These are phyloP conservation scores for Leccinum broughii DNA, from an alignment of 768 basidiomycete genomes.

Conservation along the genomic window DNA sequence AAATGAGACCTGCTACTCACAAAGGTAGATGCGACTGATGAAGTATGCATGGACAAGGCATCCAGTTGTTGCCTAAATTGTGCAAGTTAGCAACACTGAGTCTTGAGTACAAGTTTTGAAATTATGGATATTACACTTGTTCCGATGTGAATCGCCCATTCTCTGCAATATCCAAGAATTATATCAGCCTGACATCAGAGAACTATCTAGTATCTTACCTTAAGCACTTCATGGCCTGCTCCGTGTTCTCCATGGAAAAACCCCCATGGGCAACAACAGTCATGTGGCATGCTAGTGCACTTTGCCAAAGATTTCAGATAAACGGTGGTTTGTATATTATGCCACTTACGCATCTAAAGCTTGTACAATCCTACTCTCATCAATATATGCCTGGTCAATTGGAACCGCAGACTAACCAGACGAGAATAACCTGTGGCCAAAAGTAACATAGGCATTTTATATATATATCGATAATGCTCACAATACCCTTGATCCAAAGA, in stretches of 20 bases:
- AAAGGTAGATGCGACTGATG: slow-evolving; percentile 22
- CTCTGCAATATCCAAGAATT: slow-evolving; percentile 9
- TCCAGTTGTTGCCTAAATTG: slow-evolving; percentile 15
- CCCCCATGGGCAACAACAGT: slow-evolving; percentile 6
- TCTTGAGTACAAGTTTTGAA: background rate
- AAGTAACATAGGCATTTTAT: background rate
- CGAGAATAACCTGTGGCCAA: slow-evolving; percentile 15
- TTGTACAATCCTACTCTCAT: slow-evolving; percentile 22
- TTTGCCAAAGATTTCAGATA: background rate
- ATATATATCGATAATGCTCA: slow-evolving; percentile 4
- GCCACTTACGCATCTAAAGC: slow-evolving; percentile 17
- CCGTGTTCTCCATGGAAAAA: background rate
- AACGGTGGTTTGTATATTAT: background rate
- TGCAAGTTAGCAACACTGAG: slow-evolving; percentile 5
- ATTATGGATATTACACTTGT: slow-evolving; percentile 14
- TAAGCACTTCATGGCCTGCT: background rate
- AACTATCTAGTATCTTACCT: background rate
- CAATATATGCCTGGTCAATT: background rate
- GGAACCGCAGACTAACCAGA: slow-evolving; percentile 21
- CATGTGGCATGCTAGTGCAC: slow-evolving; percentile 15
- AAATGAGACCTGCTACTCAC: slow-evolving; percentile 10
- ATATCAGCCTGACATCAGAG: background rate
- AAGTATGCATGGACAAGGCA: slow-evolving; percentile 28
- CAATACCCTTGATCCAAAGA: slow-evolving; percentile 24
- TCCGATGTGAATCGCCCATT: slow-evolving; percentile 11